Conservation (phyloP, 2,329 filamentous ascomycete species). For the Aspergillus tanneri region DNA sequence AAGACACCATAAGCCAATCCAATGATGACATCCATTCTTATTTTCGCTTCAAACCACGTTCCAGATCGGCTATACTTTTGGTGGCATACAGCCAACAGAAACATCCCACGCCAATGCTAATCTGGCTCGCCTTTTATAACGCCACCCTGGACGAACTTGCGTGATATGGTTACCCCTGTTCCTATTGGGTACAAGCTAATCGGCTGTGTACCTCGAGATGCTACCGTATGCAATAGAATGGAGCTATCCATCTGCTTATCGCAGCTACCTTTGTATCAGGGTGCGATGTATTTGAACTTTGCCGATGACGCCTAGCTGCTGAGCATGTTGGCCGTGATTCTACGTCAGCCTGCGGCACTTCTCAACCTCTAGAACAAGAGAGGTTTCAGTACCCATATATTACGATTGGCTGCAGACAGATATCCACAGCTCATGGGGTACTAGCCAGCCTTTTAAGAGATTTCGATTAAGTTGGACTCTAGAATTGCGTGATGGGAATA, state of each 20-base stretch:
- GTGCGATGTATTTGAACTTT: not conserved
- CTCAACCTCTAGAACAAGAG: too few species aligned
- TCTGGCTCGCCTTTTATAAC: conserved; percentile 22
- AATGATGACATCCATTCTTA: conserved; percentile 11
- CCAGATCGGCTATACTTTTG: not conserved
- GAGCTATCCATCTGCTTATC: not conserved
- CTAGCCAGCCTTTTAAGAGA: not conserved
- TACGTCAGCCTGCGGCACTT: too few species aligned
- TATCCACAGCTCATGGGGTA: conserved; percentile 1
- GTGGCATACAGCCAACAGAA: too few species aligned
- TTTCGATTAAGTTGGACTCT: conserved; percentile 3
- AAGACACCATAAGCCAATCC: conserved; percentile 19
- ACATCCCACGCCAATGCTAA: not conserved
- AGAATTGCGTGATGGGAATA: conserved; percentile 19
- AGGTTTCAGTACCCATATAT: not conserved
- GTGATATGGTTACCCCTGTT: conserved; percentile 16
- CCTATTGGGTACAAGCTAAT: not conserved
- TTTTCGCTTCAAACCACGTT: not conserved
- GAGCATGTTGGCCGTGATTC: not conserved
- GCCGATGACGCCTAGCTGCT: not conserved
- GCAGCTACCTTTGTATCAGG: not conserved
- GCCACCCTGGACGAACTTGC: conserved; percentile 23
- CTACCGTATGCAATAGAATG: not conserved
- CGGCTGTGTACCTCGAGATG: not conserved
- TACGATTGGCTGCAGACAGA: conserved; percentile 5